These are phyloP conservation scores for Exophiala mesophila DNA, from an alignment of 2,329 filamentous ascomycete species.

Conservation along the genomic window DNA sequence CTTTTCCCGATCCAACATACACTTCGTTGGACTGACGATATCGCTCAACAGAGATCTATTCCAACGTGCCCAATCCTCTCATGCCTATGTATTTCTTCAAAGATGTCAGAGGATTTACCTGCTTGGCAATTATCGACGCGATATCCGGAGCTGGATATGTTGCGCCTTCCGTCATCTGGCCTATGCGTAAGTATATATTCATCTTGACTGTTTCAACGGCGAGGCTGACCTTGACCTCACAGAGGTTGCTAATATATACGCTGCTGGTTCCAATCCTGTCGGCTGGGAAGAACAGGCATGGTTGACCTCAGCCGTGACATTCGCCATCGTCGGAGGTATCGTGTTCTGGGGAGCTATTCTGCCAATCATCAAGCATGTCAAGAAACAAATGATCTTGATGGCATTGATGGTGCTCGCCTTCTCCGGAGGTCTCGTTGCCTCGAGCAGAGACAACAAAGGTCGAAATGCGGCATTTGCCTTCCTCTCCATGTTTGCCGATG, in stretches of 20 bases:
- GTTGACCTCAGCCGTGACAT: background rate
- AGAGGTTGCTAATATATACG: constrained; percentile 7
- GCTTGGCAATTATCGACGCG: constrained; percentile 7
- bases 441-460: background rate
- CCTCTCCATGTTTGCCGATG: constrained; percentile 9
- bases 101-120: constrained; percentile 11
- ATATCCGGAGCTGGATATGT: constrained; percentile 11
- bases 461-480: constrained; percentile 9
- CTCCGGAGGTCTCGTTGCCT: background rate
- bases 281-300: constrained; percentile 5
- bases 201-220: background rate
- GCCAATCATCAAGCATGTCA: constrained; percentile 27
- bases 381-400: constrained; percentile 20
- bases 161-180: constrained; percentile 12
- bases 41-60: constrained; percentile 4
- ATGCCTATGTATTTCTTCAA: constrained; percentile 15
- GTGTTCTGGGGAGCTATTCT: constrained; percentile 32
- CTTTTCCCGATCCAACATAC: background rate
- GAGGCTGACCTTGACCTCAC: background rate
- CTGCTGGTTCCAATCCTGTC: background rate
- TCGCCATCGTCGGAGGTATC: constrained; percentile 29
- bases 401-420: background rate
- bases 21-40: constrained; percentile 1
- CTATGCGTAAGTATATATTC: background rate
- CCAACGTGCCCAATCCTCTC: constrained; percentile 7